Base-by-base conservation (phyloP, 768 basidiomycete species). In the Leccinum imitatum region DNA sequence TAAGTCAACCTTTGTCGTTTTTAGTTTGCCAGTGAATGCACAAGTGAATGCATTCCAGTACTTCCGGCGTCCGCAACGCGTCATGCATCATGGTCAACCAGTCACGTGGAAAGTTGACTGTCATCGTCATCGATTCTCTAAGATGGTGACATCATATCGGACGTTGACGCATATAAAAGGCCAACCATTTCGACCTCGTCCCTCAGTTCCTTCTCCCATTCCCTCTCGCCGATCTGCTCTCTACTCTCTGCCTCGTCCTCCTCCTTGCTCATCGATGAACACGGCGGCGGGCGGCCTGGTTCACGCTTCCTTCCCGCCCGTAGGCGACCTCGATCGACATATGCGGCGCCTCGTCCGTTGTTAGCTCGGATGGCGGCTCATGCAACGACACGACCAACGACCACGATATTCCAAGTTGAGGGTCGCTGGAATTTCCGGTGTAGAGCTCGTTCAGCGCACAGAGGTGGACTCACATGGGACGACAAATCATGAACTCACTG, bases 401-500 rank as follows among this genome's bases (percentile, higher is more conserved):
- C 15, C 14, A n/a, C 14, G 30, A 44, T 10, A 5, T 30, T 37
- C 53, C 54, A 2, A 56, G 9, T 31, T 58, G 60, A 62, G 4
- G 60, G 54, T 50, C 62, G 55, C 10, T 37, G 14, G 37, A 14
- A 63, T 69, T 3, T 25, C 37, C 6, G 6, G 1, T 19, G 30
- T 71, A n/a, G 58, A 62, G 21, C 44, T 11, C 50, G 64, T 48
- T 6, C 63, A 54, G 33, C 58, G 44, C n/a, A 41, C 23, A 10
- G 65, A 60, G 52, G 41, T n/a, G 21, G 57, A 53, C 6, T 21
- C 44, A 5, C 50, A 48, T 52, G 35, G 47, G 57, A 62, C 39
- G 59, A 61, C 11, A 13, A 35, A 61, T 2, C 27, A 54, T 48
- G 65, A 62, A 53, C 67, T 70, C 55, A 64, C 37, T 39, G 37